phyloP scores from a whole-genome alignment of 495 filamentous ascomycete genomes.

The Xylaria sp. region DNA sequence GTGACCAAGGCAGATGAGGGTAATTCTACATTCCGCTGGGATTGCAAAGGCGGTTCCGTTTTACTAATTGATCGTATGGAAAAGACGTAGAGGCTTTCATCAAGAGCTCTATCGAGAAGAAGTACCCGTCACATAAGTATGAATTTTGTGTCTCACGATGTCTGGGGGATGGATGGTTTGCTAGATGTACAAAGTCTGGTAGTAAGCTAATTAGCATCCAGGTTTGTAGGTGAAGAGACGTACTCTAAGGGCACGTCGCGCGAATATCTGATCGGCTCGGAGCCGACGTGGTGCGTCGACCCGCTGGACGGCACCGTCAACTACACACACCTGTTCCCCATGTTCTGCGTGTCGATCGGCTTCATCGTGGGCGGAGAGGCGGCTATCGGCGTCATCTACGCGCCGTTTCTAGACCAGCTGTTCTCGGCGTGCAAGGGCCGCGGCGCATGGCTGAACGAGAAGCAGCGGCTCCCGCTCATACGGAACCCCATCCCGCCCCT shows the following conservation, averaged over 20 bases:
- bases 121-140: conserved; percentile 68
- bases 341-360: conserved; percentile 75
- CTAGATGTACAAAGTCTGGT: neutral
- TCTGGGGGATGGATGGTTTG: neutral
- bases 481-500: conserved; percentile 64
- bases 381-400: conserved; percentile 70
- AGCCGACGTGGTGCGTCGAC: conserved; percentile 74
- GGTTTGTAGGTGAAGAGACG: conserved; percentile 75
- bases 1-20: conserved; percentile 76
- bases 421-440: conserved; percentile 67
- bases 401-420: conserved; percentile 67
- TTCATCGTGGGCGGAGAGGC: conserved; percentile 63
- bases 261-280: conserved; percentile 64
- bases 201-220: conserved; percentile 30
- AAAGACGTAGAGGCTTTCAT: conserved; percentile 73
- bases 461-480: conserved; percentile 62
- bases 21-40: conserved; percentile 39
- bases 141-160: conserved; percentile 32
- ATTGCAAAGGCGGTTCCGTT: neutral
- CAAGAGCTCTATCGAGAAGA: conserved; percentile 57
- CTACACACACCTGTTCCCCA: conserved; percentile 74
- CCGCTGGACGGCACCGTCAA: conserved; percentile 76
- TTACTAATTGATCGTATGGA: neutral
- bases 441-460: conserved; percentile 72
- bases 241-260: conserved; percentile 66